Conservation (phyloP, 371 early-diverging fungal genomes). For the Thermomucor indicae-seudaticae region DNA sequence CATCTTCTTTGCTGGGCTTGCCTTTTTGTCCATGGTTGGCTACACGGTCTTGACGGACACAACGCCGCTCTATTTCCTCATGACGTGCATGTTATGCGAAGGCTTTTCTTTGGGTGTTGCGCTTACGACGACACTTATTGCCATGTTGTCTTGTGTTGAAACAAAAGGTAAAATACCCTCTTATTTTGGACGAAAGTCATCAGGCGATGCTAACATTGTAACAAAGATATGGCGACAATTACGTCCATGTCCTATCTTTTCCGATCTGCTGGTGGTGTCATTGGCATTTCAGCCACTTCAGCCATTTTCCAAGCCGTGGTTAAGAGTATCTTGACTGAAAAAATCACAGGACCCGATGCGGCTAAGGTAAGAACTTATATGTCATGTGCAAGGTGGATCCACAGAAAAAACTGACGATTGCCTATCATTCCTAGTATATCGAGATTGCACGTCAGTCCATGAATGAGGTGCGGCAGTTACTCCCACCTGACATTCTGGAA, state of each 20-base stretch:
- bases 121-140: conserved; percentile 41
- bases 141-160: conserved; percentile 45
- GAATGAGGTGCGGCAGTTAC: conserved; percentile 32
- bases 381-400: neutral
- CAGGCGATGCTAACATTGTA: neutral
- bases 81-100: conserved; percentile 26
- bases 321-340: conserved; percentile 19
- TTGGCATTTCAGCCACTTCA: conserved; percentile 36
- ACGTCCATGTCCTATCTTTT: conserved; percentile 45
- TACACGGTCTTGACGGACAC: conserved; percentile 18
- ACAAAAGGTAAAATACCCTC: conserved; percentile 33
- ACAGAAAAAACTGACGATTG: neutral
- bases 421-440: conserved; percentile 21
- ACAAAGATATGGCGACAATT: conserved; percentile 48
- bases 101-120: conserved; percentile 41
- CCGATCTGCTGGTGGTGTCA: conserved; percentile 39
- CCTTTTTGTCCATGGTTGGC: conserved; percentile 19
- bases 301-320: conserved; percentile 39
- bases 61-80: conserved; percentile 15
- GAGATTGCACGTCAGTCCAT: conserved; percentile 45
- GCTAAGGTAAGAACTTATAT: conserved; percentile 6
- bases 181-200: too few species aligned
- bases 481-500: conserved; percentile 30
- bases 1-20: conserved; percentile 10
- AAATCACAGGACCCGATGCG: conserved; percentile 30